A percentile compares a stretch with the other conserved stretches of the same genome.
Conservation (phyloP, 208 protist genomes). For the Angomonas ambiguus region DNA sequence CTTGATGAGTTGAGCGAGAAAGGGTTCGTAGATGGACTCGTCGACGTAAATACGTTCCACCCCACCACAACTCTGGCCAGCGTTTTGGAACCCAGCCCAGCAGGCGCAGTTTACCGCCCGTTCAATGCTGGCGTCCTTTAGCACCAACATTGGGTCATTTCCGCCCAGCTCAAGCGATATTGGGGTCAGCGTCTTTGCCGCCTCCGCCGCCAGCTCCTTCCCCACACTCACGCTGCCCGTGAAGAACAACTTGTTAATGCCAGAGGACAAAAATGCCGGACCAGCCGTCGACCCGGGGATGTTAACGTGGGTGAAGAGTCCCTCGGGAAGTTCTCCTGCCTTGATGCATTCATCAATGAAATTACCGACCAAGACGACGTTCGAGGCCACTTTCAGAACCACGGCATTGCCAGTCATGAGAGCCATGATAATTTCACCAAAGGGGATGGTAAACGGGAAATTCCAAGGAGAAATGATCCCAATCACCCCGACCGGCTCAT, state of each 20-base stretch:
- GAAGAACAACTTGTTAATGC: slow-evolving; percentile 82
- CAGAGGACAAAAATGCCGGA: slow-evolving; percentile 33
- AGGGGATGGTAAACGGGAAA: slow-evolving; percentile 82
- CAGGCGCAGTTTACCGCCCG: slow-evolving; percentile 75
- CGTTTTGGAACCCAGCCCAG: slow-evolving; percentile 79
- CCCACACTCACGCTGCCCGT: slow-evolving; percentile 79
- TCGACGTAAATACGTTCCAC: slow-evolving; percentile 79
- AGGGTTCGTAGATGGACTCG: slow-evolving; percentile 59
- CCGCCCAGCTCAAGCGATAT: slow-evolving; percentile 82
- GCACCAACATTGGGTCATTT: slow-evolving; percentile 80
- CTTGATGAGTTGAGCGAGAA: slow-evolving; percentile 45
- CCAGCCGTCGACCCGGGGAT: slow-evolving; percentile 37
- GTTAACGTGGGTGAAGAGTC: slow-evolving; percentile 62
- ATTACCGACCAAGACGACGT: slow-evolving; percentile 43
- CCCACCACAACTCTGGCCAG: slow-evolving; percentile 74
- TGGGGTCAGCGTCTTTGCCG: slow-evolving; percentile 69
- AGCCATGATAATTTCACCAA: slow-evolving; percentile 76
- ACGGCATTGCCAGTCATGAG: slow-evolving; percentile 83
- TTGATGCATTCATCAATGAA: slow-evolving; percentile 65
- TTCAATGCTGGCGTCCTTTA: slow-evolving; percentile 72
- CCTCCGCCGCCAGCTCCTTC: slow-evolving; percentile 68
- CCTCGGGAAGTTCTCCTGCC: slow-evolving; percentile 45
- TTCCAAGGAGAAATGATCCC: slow-evolving; percentile 89
- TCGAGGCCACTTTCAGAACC: slow-evolving; percentile 68
- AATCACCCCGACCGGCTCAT: slow-evolving; percentile 79